Conservation (phyloP, 345 rosid species). For the Gossypium sturtianum region DNA sequence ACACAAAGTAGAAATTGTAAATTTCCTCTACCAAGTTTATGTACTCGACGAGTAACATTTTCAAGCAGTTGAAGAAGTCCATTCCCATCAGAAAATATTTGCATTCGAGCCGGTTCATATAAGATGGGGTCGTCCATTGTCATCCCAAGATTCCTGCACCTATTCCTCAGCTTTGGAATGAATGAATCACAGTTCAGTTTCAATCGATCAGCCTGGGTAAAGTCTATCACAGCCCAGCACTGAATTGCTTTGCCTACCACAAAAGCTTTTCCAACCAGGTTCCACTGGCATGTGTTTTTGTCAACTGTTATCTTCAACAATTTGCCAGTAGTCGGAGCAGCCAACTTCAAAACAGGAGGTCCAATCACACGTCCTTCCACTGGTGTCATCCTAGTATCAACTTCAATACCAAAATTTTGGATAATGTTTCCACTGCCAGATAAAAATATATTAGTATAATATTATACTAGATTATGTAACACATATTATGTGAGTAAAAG, state of each 20-base stretch:
- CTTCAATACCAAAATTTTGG: constrained; percentile 59
- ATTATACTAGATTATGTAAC: too few species aligned
- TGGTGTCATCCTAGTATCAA: constrained; percentile 53
- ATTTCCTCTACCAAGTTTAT: constrained; percentile 22
- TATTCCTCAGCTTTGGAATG: constrained; percentile 32
- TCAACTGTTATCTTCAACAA: constrained; percentile 41
- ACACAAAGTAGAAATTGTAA: constrained; percentile 64
- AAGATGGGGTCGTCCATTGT: constrained; percentile 43
- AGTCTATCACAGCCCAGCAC: constrained; percentile 75
- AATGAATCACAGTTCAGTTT: constrained; percentile 25
- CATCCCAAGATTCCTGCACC: constrained; percentile 56
- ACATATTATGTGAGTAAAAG: too few species aligned
- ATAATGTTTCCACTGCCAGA: constrained; percentile 52
- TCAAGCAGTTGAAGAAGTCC: constrained; percentile 39
- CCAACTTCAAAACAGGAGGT: constrained; percentile 64
- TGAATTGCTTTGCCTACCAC: constrained; percentile 54
- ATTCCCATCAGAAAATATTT: constrained; percentile 28
- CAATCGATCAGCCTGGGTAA: constrained; percentile 43
- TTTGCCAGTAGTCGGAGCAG: constrained; percentile 27
- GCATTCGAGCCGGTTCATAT: constrained; percentile 32
- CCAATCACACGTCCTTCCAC: constrained; percentile 66
- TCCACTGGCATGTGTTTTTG: constrained; percentile 66
- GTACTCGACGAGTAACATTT: constrained; percentile 26
- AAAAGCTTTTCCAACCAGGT: constrained; percentile 49
- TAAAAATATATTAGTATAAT: not conserved